Evolutionary conservation across 2,329 filamentous ascomycete species (phyloP).

Genomic region (Beauveria brongniartii): DNA sequence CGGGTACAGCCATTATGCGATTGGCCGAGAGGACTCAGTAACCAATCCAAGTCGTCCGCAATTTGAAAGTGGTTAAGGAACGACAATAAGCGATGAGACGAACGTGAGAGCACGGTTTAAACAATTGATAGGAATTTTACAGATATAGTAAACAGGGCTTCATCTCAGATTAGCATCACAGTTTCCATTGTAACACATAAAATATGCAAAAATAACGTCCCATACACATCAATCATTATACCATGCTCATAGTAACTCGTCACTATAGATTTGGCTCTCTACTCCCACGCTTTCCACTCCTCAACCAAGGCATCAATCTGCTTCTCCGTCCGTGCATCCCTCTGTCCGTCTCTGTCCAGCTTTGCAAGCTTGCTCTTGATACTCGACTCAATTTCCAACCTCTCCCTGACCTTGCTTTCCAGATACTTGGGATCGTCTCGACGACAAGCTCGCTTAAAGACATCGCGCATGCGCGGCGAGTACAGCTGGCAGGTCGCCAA

Average conservation of each 20-base stretch:
- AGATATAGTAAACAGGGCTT: too few relatives aligned
- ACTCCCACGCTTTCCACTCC: constrained; percentile 53
- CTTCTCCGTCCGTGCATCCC: constrained; percentile 30
- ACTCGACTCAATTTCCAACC: constrained; percentile 51
- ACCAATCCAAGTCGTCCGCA: too few relatives aligned
- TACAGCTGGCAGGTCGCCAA: constrained; percentile 69
- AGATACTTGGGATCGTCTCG: constrained; percentile 61
- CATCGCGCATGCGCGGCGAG: constrained; percentile 65
- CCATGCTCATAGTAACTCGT: background rate
- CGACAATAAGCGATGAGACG: too few relatives aligned
- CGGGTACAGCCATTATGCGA: too few relatives aligned
- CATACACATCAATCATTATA: background rate
- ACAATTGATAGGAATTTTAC: too few relatives aligned
- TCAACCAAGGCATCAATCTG: constrained; percentile 41
- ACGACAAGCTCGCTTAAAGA: constrained; percentile 60
- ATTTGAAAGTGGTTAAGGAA: too few relatives aligned
- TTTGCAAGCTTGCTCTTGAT: constrained; percentile 46
- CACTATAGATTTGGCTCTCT: background rate
- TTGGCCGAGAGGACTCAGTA: too few relatives aligned
- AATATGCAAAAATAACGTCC: background rate
- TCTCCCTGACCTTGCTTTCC: constrained; percentile 45
- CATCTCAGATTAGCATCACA: background rate
- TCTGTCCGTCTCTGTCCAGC: constrained; percentile 29
- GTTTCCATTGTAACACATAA: too few relatives aligned
- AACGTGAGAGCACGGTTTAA: too few relatives aligned